A percentile compares a stretch with the other conserved stretches of the same genome.
Conservation (phyloP, 2,329 filamentous ascomycete genomes). For the Basipetospora chlamydospora region DNA sequence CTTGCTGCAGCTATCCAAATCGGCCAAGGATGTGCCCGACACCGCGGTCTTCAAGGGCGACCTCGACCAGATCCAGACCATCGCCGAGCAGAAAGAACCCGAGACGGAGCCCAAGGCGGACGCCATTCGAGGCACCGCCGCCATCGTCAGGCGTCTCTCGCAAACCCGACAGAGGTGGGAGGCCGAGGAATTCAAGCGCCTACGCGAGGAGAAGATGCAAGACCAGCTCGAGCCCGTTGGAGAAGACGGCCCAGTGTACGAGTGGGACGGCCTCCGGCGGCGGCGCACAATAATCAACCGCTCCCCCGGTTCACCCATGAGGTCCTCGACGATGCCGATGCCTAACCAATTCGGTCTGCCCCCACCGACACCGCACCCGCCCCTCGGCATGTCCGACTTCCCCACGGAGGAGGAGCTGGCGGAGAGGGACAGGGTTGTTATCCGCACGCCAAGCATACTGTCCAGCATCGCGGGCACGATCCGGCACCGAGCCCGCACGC, state of each 20-base stretch:
- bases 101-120: constrained; percentile 94
- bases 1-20: constrained; percentile 90
- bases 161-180: constrained; percentile 63
- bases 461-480: constrained; percentile 44
- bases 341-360: constrained; percentile 19
- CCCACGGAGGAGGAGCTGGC: constrained; percentile 51
- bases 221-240: constrained; percentile 60
- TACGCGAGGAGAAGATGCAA: constrained; percentile 62
- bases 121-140: constrained; percentile 80
- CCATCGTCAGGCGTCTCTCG: constrained; percentile 75
- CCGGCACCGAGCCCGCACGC: constrained; percentile 22
- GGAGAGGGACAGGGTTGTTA: constrained; percentile 27
- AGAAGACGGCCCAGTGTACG: constrained; percentile 58
- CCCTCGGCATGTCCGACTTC: constrained; percentile 77
- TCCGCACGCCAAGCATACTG: constrained; percentile 25
- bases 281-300: constrained; percentile 37
- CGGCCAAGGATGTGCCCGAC: constrained; percentile 92
- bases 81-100: constrained; percentile 89
- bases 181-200: constrained; percentile 59
- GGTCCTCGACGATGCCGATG: constrained; percentile 15
- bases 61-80: constrained; percentile 86
- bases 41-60: constrained; percentile 84
- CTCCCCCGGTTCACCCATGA: constrained; percentile 9
- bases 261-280: constrained; percentile 84
- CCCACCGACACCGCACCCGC: constrained; percentile 43